These are phyloP conservation scores for Tillandsia fasciculata DNA, from an alignment of 176 grass and related monocot species.

Conservation along the genomic window DNA sequence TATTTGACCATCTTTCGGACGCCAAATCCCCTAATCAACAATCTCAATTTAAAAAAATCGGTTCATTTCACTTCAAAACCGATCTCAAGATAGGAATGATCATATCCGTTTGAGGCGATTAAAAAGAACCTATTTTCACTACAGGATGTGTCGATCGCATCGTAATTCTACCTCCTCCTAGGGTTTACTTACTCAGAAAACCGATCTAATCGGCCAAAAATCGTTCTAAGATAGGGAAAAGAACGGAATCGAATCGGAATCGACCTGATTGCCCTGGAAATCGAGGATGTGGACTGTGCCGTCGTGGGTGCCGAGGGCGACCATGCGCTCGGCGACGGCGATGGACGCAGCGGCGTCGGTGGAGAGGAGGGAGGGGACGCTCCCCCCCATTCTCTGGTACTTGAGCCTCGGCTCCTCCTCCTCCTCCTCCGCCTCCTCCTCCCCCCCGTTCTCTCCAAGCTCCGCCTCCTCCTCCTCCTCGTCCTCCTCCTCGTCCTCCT, in stretches of 20 bases:
- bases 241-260: neutral
- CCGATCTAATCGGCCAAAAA: slow-evolving; percentile 3
- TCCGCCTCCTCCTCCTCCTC: slow-evolving; percentile 30
- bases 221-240: neutral
- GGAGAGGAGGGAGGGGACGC: slow-evolving; percentile 67
- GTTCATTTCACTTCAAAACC: too few relatives aligned
- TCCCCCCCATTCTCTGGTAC: slow-evolving; percentile 86
- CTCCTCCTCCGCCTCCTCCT: slow-evolving; percentile 31
- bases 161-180: too few relatives aligned
- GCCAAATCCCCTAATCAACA: too few relatives aligned
- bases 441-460: slow-evolving; percentile 11
- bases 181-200: neutral
- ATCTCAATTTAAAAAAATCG: too few relatives aligned
- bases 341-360: slow-evolving; percentile 66
- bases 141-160: too few relatives aligned
- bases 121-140: too few relatives aligned
- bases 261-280: slow-evolving; percentile 96
- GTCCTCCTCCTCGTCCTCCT: slow-evolving; percentile 29
- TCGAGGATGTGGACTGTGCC: slow-evolving; percentile 94
- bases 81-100: too few relatives aligned
- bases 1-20: too few relatives aligned
- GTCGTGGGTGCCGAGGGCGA: slow-evolving; percentile 82
- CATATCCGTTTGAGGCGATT: too few relatives aligned
- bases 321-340: slow-evolving; percentile 84
- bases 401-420: slow-evolving; percentile 93